phyloP scores from a whole-genome alignment of 2,329 filamentous ascomycete species.

The Dendrostoma leiphaemia region DNA sequence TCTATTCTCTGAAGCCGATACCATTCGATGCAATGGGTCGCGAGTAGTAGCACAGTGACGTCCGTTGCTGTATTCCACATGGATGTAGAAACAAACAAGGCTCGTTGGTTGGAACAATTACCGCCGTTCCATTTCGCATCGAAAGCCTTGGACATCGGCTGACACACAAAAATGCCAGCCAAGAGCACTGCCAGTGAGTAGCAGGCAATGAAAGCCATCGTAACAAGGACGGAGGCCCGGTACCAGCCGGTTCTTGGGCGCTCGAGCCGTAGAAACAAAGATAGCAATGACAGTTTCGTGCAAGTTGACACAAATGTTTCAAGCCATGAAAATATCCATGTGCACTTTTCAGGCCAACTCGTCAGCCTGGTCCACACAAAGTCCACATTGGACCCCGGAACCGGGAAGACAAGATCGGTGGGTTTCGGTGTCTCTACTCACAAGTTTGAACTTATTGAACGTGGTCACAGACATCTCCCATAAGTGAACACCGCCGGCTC shows the following conservation, averaged over 20 bases:
- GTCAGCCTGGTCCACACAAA: neutral
- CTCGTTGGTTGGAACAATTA: neutral
- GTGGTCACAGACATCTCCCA: neutral
- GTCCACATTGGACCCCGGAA: too few relatives aligned
- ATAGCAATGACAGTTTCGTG: neutral
- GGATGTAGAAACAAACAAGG: neutral
- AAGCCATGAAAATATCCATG: neutral
- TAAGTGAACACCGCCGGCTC: neutral
- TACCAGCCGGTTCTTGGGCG: neutral
- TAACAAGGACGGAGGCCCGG: neutral
- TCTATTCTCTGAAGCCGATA: neutral
- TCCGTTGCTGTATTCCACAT: neutral
- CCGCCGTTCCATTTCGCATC: neutral
- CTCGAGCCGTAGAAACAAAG: neutral
- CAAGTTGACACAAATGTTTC: neutral
- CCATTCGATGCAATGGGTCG: neutral
- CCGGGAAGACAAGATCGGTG: too few relatives aligned
- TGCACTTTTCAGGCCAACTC: neutral
- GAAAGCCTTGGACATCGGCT: neutral
- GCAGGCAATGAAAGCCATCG: neutral
- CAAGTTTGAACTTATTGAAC: neutral
- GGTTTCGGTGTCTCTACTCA: neutral
- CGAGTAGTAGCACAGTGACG: neutral
- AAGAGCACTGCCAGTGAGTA: neutral
- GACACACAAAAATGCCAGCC: neutral